These are phyloP conservation scores for Cystofilobasidium bisporidii DNA, from an alignment of 768 basidiomycete species.

Conservation along the genomic window DNA sequence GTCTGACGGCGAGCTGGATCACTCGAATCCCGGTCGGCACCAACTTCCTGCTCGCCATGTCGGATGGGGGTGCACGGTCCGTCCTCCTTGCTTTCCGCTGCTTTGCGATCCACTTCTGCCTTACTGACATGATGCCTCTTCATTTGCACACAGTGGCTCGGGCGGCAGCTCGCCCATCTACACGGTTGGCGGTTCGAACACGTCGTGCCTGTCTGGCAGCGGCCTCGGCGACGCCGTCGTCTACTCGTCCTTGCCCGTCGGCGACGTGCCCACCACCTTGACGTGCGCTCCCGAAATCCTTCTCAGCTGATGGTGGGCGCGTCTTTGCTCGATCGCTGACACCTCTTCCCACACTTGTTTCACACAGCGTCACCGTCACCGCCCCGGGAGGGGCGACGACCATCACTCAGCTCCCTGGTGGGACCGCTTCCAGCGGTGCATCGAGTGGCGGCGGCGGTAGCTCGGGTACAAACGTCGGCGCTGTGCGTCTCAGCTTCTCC, in stretches of 20 bases:
- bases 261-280: slow-evolving; percentile 23
- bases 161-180: slow-evolving; percentile 19
- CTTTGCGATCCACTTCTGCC: neutral
- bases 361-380: slow-evolving; percentile 18
- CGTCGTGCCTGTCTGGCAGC: slow-evolving; percentile 3
- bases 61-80: slow-evolving; percentile 9
- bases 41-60: slow-evolving; percentile 21
- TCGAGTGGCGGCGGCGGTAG: neutral
- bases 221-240: slow-evolving; percentile 8
- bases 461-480: neutral
- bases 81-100: too few relatives aligned
- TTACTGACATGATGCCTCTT: neutral
- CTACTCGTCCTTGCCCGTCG: slow-evolving; percentile 21
- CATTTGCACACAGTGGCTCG: neutral
- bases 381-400: neutral
- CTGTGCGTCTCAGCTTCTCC: neutral
- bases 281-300: too few relatives aligned
- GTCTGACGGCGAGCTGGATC: slow-evolving; percentile 4
- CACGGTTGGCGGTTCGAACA: slow-evolving; percentile 16
- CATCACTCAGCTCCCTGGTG: neutral
- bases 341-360: too few relatives aligned
- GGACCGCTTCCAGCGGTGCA: neutral
- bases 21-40: slow-evolving; percentile 13
- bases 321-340: too few relatives aligned
- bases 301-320: too few relatives aligned